Percentiles rank a stretch among this genome's conserved stretches.
Conservation (phyloP, 306 rosid genomes). For the Argentina anserina region DNA sequence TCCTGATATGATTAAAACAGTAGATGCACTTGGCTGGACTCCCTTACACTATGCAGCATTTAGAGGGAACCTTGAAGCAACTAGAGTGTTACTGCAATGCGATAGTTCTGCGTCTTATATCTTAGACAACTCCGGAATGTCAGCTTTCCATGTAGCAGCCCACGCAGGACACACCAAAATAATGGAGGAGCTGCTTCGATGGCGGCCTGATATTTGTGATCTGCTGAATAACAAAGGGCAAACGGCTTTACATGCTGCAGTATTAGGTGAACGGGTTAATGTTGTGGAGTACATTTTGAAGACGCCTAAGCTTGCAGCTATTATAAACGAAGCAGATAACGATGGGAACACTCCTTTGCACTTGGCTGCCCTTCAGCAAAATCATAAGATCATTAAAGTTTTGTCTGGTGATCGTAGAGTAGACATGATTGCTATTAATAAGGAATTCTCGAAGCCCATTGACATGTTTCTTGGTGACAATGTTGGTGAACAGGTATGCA, state of each 20-base stretch:
- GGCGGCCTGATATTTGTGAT: conserved; percentile 16
- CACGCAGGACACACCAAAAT: neutral
- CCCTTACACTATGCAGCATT: conserved; percentile 25
- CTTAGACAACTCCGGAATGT: conserved; percentile 3
- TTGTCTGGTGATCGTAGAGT: neutral
- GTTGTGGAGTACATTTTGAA: neutral
- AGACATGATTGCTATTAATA: neutral
- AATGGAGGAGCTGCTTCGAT: neutral
- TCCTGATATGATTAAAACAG: neutral
- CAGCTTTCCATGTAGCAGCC: conserved; percentile 24
- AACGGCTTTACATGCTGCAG: conserved; percentile 22
- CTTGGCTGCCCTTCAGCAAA: neutral
- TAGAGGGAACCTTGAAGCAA: neutral
- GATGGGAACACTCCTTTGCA: conserved; percentile 27
- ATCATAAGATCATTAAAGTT: neutral
- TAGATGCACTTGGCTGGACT: conserved; percentile 15
- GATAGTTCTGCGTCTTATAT: conserved; percentile 1
- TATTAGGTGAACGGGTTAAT: neutral
- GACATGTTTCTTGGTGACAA: neutral
- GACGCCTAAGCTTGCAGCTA: neutral
- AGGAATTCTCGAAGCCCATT: neutral
- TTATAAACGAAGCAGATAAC: conserved; percentile 14
- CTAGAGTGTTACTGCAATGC: neutral
- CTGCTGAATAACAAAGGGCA: neutral
- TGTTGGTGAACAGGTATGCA: neutral